These are phyloP conservation scores for Larix kaempferi DNA, from an alignment of 75 land plant genomes.

Conservation along the genomic window DNA sequence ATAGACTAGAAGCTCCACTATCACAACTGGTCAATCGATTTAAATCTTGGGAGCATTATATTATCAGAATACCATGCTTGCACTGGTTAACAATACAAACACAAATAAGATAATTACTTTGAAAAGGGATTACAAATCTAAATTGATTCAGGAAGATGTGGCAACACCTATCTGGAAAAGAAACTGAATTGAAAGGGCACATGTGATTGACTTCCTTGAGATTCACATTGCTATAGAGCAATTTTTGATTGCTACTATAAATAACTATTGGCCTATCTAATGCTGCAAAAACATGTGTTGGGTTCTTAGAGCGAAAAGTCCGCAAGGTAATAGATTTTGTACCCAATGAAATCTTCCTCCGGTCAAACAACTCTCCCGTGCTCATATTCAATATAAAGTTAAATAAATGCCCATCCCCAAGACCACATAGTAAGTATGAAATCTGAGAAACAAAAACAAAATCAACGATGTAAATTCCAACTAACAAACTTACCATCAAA, in stretches of 20 bases:
- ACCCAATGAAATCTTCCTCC: conserved; percentile 98
- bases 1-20: neutral
- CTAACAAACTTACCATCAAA: neutral
- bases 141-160: neutral
- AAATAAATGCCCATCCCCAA: conserved; percentile 97
- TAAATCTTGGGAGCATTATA: neutral
- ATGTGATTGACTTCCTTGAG: conserved; percentile 97
- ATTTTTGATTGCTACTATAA: conserved; percentile 94
- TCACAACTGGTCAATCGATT: neutral
- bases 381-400: conserved; percentile 68
- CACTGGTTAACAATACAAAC: neutral
- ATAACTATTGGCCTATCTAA: conserved; percentile 99
- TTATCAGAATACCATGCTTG: neutral
- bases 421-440: conserved; percentile 91
- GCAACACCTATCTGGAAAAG: conserved; percentile 96
- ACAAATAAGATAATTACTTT: neutral
- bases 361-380: conserved; percentile 74
- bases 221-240: conserved; percentile 98
- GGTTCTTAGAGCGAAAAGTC: conserved; percentile 90
- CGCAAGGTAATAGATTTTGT: conserved; percentile 94
- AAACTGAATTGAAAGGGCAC: conserved; percentile 99
- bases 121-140: neutral
- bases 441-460: conserved; percentile 48
- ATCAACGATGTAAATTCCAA: conserved; percentile 2
- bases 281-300: conserved; percentile 98